Evolutionary conservation across 306 rosid genomes (phyloP), one percentile per base, ranked within the genome.

Genomic region (Canavalia ensiformis): DNA sequence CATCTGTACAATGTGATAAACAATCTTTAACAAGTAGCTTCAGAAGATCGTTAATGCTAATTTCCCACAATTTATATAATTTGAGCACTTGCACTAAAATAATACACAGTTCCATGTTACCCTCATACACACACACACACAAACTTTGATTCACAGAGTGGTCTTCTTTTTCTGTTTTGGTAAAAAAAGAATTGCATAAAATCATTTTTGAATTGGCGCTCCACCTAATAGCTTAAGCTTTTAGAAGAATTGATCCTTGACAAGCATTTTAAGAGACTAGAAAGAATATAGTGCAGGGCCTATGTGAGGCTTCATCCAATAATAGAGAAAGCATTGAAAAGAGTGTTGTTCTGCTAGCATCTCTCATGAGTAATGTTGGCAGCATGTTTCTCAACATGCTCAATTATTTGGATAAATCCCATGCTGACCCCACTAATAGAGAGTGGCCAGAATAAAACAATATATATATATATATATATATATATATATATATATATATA

Each of bases 241-340:
- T 44, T 44, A 68, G 28, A 18, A 67, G 68, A 67, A 35, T 7
- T 37, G 51, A 1, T 57, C 73, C 63, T 64, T 50, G 18, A 28
- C 30, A 52, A 51, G 44, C 51, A 11, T 66, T 66, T 29, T 70
- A 71, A 63, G 35, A 25, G 37, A 50, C 45, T 11, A 62, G 68
- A 77, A 76, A 31, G 60, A 69, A 83, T 44, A 54, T 25, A 7
- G 59, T 35, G n/a, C 50, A 45, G n/a, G 42, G 33, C 52, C 52
- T 8, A 9, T 47, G 2, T 8, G n/a, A 47, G 52, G 13, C 10
- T 47, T 47, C 52, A 47, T 4, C 52, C 52, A 47, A 10, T 47
- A 10, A 47, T 47, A 47, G 50, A 45, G 50, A 45, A 8, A 6
- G 37, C 29, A 30, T 8, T 57, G 64, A 29, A 57, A 57, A 55